phyloP scores from a whole-genome alignment of 78 protist species.

The Bodo saltans region DNA sequence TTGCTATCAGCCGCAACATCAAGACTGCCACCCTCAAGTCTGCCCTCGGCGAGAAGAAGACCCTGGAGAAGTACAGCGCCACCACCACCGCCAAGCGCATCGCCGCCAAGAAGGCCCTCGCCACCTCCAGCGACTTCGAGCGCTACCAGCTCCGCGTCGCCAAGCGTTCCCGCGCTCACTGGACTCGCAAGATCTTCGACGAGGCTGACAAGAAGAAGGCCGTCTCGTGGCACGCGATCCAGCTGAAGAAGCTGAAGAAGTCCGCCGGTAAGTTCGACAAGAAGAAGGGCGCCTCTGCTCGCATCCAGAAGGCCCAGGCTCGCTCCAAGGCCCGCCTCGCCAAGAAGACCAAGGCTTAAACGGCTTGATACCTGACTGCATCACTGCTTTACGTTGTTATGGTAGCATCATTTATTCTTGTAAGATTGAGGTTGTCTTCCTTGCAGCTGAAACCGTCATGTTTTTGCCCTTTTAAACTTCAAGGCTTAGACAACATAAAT shows the following conservation, averaged over 20 bases:
- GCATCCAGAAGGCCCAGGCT: not conserved
- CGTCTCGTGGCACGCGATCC: not conserved
- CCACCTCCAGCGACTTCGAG: not conserved
- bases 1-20: not conserved
- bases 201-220: not conserved
- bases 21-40: not conserved
- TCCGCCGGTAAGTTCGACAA: not conserved
- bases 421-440: too few species aligned
- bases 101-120: not conserved
- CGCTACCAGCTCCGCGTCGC: not conserved
- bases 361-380: too few species aligned
- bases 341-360: too few species aligned
- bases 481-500: too few species aligned
- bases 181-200: not conserved
- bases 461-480: too few species aligned
- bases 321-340: not conserved
- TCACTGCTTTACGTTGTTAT: too few species aligned
- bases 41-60: not conserved
- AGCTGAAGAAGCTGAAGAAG: not conserved
- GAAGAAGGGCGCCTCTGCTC: not conserved
- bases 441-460: too few species aligned
- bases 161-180: not conserved
- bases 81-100: not conserved
- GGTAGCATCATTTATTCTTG: too few species aligned
- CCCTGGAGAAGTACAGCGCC: not conserved